These are phyloP conservation scores for Bacterosira constricta DNA, from an alignment of 108 stramenopile species.

Conservation along the genomic window DNA sequence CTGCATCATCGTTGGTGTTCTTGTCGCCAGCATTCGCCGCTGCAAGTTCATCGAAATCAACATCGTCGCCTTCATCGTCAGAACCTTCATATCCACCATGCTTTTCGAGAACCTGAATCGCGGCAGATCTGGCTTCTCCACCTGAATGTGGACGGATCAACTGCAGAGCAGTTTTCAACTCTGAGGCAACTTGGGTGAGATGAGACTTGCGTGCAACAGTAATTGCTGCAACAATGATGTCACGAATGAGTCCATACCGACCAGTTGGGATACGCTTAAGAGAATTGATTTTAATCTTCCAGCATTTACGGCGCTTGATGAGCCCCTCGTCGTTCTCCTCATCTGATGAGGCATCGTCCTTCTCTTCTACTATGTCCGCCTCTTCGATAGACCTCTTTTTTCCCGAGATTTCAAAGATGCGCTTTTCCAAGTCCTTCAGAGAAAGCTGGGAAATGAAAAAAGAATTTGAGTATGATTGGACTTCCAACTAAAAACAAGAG, in stretches of 20 bases:
- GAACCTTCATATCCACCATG: conserved; percentile 70
- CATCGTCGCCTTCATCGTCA: conserved; percentile 66
- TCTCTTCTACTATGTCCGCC: conserved; percentile 69
- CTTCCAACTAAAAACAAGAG: not conserved
- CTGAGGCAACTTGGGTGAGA: conserved; percentile 63
- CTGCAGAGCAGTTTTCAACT: conserved; percentile 66
- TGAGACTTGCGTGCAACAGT: conserved; percentile 81
- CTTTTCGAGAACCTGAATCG: conserved; percentile 63
- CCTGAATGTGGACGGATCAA: conserved; percentile 69
- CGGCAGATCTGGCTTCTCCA: conserved; percentile 64
- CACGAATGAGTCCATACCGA: conserved; percentile 57
- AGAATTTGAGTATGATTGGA: not conserved
- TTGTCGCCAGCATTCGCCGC: conserved; percentile 38
- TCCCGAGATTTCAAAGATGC: conserved; percentile 58
- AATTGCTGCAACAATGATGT: conserved; percentile 71
- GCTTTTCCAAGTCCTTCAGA: conserved; percentile 37
- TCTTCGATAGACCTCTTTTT: conserved; percentile 65
- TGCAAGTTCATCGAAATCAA: conserved; percentile 53
- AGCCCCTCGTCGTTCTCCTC: conserved; percentile 54
- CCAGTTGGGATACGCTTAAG: conserved; percentile 55
- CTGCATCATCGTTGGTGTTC: conserved; percentile 32
- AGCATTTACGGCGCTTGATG: conserved; percentile 50
- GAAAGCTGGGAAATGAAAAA: conserved; percentile 5
- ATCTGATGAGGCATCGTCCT: conserved; percentile 53
- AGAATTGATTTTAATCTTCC: conserved; percentile 76